Conservation (phyloP, 805 yeast genomes). For the Blastobotrys attinorum region DNA sequence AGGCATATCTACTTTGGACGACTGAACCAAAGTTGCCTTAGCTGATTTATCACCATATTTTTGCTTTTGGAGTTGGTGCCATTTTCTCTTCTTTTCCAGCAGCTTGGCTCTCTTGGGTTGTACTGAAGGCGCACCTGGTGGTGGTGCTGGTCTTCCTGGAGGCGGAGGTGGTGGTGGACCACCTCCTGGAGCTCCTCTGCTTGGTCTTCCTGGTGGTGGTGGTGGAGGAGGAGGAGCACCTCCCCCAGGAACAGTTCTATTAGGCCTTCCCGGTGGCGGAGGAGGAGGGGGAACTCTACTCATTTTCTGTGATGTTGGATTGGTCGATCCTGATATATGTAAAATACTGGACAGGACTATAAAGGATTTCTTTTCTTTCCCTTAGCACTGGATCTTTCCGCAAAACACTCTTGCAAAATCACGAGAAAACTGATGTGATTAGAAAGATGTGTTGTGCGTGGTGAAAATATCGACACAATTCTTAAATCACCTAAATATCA, state of each 20-base stretch:
- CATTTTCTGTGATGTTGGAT: slow-evolving; percentile 1
- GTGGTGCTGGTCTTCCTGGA: slow-evolving; percentile 22
- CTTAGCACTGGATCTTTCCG: too few relatives aligned
- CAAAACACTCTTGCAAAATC: too few relatives aligned
- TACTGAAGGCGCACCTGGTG: slow-evolving; percentile 10
- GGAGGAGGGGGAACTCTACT: slow-evolving; percentile 13
- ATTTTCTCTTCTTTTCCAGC: slow-evolving; percentile 41
- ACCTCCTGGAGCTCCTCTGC: slow-evolving; percentile 2
- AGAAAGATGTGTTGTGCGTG: too few relatives aligned
- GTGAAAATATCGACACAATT: too few relatives aligned
- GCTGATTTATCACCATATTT: slow-evolving; percentile 37
- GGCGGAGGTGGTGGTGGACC: slow-evolving; percentile 28
- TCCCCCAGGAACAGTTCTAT: too few relatives aligned
- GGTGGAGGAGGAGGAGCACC: slow-evolving; percentile 10
- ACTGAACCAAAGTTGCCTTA: slow-evolving; percentile 41
- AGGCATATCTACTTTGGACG: slow-evolving; percentile 76
- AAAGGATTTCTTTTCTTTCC: too few relatives aligned
- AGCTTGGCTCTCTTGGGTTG: slow-evolving; percentile 27
- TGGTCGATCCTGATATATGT: too few relatives aligned
- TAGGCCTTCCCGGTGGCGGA: slow-evolving; percentile 7
- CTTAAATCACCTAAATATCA: too few relatives aligned
- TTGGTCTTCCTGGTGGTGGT: slow-evolving; percentile 12
- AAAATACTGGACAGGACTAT: background rate
- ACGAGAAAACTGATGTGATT: too few relatives aligned
- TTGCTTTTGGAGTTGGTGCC: slow-evolving; percentile 57